Evolutionary conservation across 148 eudicot genomes (phyloP).

Genomic region (Rhododendron molle): DNA sequence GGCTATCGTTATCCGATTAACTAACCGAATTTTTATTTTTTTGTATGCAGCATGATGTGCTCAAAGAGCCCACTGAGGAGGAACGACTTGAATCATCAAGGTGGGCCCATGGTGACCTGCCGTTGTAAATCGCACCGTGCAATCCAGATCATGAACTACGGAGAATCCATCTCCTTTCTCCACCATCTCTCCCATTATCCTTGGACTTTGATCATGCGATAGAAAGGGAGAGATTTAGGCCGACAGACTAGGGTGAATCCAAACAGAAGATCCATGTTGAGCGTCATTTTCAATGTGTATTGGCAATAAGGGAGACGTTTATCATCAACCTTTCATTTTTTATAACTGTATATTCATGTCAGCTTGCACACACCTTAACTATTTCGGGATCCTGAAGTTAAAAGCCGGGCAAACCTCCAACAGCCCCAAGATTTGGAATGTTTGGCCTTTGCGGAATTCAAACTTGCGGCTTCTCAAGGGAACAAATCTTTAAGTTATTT

Average conservation of each 20-base stretch:
- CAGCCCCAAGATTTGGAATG: too few relatives aligned
- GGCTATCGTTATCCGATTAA: too few relatives aligned
- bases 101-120: not conserved
- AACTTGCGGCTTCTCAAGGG: not conserved
- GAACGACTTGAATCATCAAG: not conserved
- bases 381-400: too few relatives aligned
- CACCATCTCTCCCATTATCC: not conserved
- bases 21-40: too few relatives aligned
- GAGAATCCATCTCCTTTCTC: not conserved
- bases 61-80: not conserved
- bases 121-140: not conserved
- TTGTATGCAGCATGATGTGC: not conserved
- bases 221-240: not conserved
- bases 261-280: not conserved
- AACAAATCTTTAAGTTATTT: not conserved
- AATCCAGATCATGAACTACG: not conserved
- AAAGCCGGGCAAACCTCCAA: too few relatives aligned
- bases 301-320: not conserved
- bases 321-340: not conserved
- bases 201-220: not conserved
- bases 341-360: too few relatives aligned
- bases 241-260: not conserved
- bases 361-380: rapidly evolving
- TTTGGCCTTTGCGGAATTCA: too few relatives aligned
- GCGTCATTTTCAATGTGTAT: not conserved